Conservation (phyloP, 2,329 filamentous ascomycete species). For the Ascochyta fabae region DNA sequence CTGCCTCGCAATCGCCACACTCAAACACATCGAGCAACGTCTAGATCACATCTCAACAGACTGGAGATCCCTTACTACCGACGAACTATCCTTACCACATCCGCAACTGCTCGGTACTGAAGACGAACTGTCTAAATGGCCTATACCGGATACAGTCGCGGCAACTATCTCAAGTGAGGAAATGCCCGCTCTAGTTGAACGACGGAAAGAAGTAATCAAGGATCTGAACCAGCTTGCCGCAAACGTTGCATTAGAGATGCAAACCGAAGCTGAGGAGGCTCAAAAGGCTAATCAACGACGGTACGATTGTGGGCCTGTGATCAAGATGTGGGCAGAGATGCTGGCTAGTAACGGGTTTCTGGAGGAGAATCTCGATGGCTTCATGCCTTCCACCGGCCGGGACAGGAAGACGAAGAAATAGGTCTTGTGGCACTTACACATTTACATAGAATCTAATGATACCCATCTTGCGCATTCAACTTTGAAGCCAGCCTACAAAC, state of each 20-base stretch:
- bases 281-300: slow-evolving; percentile 62
- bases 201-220: slow-evolving; percentile 20
- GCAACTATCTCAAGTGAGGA: slow-evolving; percentile 30
- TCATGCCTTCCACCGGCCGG: slow-evolving; percentile 12
- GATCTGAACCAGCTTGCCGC: slow-evolving; percentile 40
- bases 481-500: background rate
- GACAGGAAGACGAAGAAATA: slow-evolving; percentile 5
- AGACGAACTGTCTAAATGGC: slow-evolving; percentile 19
- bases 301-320: slow-evolving; percentile 72
- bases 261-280: slow-evolving; percentile 56
- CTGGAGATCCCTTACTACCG: slow-evolving; percentile 52
- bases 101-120: slow-evolving; percentile 26
- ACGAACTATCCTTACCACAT: slow-evolving; percentile 32
- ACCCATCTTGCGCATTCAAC: background rate
- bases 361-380: slow-evolving; percentile 35
- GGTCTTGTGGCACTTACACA: background rate
- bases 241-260: slow-evolving; percentile 57
- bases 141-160: slow-evolving; percentile 20
- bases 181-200: slow-evolving; percentile 27
- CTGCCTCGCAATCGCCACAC: slow-evolving; percentile 54
- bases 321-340: slow-evolving; percentile 72
- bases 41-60: slow-evolving; percentile 50
- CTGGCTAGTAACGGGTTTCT: slow-evolving; percentile 72
- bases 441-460: background rate
- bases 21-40: slow-evolving; percentile 50